These are phyloP conservation scores for Phytopythium delawarense DNA, from an alignment of 352 stramenopile species.

Conservation along the genomic window DNA sequence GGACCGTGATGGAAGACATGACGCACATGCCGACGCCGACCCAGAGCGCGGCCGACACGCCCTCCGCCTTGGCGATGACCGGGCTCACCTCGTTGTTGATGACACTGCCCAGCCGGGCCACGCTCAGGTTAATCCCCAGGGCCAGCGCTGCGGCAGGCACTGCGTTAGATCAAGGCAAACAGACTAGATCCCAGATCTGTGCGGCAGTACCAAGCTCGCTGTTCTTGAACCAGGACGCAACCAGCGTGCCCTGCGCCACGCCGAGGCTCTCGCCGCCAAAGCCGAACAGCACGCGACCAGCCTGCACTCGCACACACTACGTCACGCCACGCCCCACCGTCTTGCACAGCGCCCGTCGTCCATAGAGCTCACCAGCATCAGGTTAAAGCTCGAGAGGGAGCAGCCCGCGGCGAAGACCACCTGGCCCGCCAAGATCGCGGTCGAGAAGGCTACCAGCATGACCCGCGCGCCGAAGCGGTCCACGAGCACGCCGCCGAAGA, in stretches of 20 bases:
- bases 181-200: not conserved
- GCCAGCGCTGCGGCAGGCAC: constrained; percentile 56
- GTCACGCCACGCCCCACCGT: constrained; percentile 1
- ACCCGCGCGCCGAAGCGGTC: constrained; percentile 83
- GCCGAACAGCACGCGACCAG: constrained; percentile 89
- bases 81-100: constrained; percentile 92
- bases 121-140: constrained; percentile 89
- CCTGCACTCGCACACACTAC: constrained; percentile 18
- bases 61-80: constrained; percentile 57
- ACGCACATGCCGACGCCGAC: constrained; percentile 82
- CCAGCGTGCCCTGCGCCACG: constrained; percentile 87
- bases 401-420: constrained; percentile 87
- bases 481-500: constrained; percentile 91
- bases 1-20: constrained; percentile 55
- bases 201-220: constrained; percentile 68
- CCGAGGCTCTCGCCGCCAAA: constrained; percentile 90
- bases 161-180: not conserved
- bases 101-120: constrained; percentile 88
- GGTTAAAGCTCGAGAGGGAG: constrained; percentile 69
- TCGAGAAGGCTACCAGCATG: constrained; percentile 86
- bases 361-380: constrained; percentile 56
- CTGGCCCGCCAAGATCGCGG: constrained; percentile 78
- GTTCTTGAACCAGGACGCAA: constrained; percentile 92
- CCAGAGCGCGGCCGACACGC: constrained; percentile 81
- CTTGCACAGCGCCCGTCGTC: not conserved